Evolutionary conservation across 805 yeast genomes (phyloP), one percentile per base, ranked within the genome.

Genomic region (Metschnikowia vanudenii): DNA sequence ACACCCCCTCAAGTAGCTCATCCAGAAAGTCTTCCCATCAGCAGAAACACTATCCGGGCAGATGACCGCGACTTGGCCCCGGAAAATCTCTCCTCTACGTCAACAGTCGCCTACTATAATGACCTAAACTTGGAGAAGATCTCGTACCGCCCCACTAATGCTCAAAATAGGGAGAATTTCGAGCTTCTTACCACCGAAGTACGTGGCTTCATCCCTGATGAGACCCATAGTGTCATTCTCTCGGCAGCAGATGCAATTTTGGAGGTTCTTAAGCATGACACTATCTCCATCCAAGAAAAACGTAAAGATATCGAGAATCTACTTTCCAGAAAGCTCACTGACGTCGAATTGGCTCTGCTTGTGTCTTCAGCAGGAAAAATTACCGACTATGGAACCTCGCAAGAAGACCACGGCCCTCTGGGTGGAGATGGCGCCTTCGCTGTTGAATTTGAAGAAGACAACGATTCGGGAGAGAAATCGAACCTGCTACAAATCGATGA

Each of bases 221-320:
- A 87, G n/a, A 80, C 91, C 8, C 89, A 85, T 46, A 87, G 81
- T 36, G 78, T 82, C 1, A 74, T 89, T 2, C 61, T 81, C 17
- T 84, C 94, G 3, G 87, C 90, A 4, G 80, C 88, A 2, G 94
- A 87, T 60, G 69, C 83, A 3, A 59, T 83, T 0, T 55, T 88
- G 33, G 84, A 78, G 51, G 64, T 76, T 1, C 56, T 85, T 49
- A 81, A 78, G 54, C 70, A 73, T 41, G 81, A 73, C 1, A 68
- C 63, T 1, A 46, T 64, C 1, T 63, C 72, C 1, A 81, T 78
- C 16, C 52, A 56, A 3, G 67, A 65, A 7, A 78, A 78, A 51
- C 79, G 79, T 39, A 58, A 62, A n/a, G 76, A 74, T 39, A 58
- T 86, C 2, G 80, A 80, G 43, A 73, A 69, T 4, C 69, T 82